Evolutionary conservation across 257 asterid genomes (phyloP).

Genomic region (Knoxia roxburghii): DNA sequence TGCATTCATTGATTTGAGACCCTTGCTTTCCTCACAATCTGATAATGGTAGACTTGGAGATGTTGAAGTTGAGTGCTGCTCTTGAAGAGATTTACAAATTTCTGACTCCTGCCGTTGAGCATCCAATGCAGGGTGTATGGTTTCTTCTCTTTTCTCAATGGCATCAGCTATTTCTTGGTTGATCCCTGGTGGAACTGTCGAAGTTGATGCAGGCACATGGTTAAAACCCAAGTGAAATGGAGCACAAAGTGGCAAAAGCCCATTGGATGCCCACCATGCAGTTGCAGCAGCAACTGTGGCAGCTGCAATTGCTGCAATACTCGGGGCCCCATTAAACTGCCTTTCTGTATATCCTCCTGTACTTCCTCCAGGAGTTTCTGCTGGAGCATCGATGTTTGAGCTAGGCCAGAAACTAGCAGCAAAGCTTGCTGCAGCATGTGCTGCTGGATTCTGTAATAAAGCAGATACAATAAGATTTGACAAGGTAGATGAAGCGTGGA

Average conservation of each 20-base stretch:
- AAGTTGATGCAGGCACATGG: slow-evolving; percentile 44
- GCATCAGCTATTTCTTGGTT: slow-evolving; percentile 35
- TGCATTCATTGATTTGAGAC: slow-evolving; percentile 35
- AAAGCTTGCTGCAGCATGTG: slow-evolving; percentile 90
- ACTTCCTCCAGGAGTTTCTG: slow-evolving; percentile 29
- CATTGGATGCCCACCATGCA: slow-evolving; percentile 98
- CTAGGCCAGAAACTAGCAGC: slow-evolving; percentile 75
- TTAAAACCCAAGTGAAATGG: slow-evolving; percentile 64
- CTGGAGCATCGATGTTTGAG: slow-evolving; percentile 41
- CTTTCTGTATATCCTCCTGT: slow-evolving; percentile 36
- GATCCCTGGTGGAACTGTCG: slow-evolving; percentile 39
- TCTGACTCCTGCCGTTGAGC: slow-evolving; percentile 43
- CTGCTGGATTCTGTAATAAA: slow-evolving; percentile 78
- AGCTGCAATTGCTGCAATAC: slow-evolving; percentile 75
- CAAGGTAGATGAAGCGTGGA: slow-evolving; percentile 59
- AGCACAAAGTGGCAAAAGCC: slow-evolving; percentile 80
- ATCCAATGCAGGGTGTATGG: slow-evolving; percentile 34
- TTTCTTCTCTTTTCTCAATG: slow-evolving; percentile 37
- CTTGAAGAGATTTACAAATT: slow-evolving; percentile 51
- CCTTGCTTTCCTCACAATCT: slow-evolving; percentile 60
- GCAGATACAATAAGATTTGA: slow-evolving; percentile 77
- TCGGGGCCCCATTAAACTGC: slow-evolving; percentile 48
- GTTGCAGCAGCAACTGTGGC: slow-evolving; percentile 98
- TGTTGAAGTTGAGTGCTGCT: slow-evolving; percentile 42
- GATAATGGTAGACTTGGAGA: slow-evolving; percentile 45